A percentile compares a stretch with the other conserved stretches of the same genome.
Conservation (phyloP, 176 grass and related monocot genomes). For the Tillandsia fasciculata region DNA sequence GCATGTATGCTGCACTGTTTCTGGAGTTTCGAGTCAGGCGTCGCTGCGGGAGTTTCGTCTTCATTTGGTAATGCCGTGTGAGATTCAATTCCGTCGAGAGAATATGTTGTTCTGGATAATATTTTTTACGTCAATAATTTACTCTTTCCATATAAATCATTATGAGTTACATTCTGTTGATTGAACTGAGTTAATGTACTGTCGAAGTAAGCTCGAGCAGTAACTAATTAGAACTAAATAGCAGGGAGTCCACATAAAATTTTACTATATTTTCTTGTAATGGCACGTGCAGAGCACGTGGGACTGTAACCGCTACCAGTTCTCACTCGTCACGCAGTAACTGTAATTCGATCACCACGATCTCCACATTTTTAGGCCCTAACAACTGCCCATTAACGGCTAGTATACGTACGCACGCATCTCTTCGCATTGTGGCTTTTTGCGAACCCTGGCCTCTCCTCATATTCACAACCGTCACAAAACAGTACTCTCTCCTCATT, state of each 20-base stretch:
- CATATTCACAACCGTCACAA: background rate
- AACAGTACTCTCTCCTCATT: background rate
- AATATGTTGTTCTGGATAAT: background rate
- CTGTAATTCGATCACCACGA: constrained; percentile 17
- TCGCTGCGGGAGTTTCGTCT: background rate
- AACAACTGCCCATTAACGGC: constrained; percentile 9
- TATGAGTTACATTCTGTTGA: no score
- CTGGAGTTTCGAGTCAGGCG: background rate
- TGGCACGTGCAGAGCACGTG: background rate
- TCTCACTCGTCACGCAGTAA: background rate
- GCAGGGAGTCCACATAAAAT: background rate
- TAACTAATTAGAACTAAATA: background rate
- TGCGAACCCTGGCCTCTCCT: background rate
- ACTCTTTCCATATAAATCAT: background rate
- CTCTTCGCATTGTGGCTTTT: background rate
- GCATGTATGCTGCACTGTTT: background rate
- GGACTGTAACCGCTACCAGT: background rate
- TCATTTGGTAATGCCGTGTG: background rate
- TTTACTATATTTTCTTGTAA: background rate
- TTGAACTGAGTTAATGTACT: no score
- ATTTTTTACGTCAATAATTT: background rate
- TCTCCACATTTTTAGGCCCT: constrained; percentile 12
- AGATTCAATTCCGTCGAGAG: background rate
- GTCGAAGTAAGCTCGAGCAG: background rate
- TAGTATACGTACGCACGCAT: background rate